These are phyloP conservation scores for Huntiella decipiens DNA, from an alignment of 2,329 filamentous ascomycete species.

Conservation along the genomic window DNA sequence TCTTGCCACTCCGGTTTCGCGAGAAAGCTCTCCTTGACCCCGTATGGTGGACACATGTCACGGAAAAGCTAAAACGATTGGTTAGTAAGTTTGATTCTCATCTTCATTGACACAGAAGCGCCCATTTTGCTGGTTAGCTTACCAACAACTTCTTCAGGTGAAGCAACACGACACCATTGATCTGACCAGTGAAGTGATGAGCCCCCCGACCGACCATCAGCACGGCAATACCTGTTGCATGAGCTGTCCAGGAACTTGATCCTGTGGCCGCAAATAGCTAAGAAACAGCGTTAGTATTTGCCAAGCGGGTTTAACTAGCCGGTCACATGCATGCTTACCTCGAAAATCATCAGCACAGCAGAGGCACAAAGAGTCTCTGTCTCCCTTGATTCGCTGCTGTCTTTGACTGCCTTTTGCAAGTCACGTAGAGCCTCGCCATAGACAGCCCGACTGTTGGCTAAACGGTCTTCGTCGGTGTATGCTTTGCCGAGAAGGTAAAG, in stretches of 20 bases:
- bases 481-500: conserved; percentile 22
- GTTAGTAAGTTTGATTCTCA: too few species aligned
- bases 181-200: conserved; percentile 18
- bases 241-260: conserved; percentile 21
- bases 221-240: conserved; percentile 21
- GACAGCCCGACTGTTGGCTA: conserved; percentile 20
- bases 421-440: conserved; percentile 21
- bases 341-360: conserved; percentile 23
- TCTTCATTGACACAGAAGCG: too few species aligned
- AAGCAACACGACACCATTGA: conserved; percentile 21
- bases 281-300: background rate
- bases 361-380: conserved; percentile 24
- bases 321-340: conserved; percentile 15
- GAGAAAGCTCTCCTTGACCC: conserved; percentile 20
- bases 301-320: background rate
- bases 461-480: conserved; percentile 15
- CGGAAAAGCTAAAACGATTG: conserved; percentile 2
- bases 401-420: conserved; percentile 20
- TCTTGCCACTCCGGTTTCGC: conserved; percentile 20
- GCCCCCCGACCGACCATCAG: conserved; percentile 23
- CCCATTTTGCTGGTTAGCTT: conserved; percentile 11
- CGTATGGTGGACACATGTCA: conserved; percentile 5
- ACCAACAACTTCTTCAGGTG: conserved; percentile 22
- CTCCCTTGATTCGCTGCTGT: conserved; percentile 21
- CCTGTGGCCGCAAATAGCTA: conserved; percentile 26